A percentile compares a stretch with the other conserved stretches of the same genome.
These are phyloP conservation scores for Lunasporangiospora selenospora DNA, from an alignment of 192 early-diverging fungal species.

Conservation along the genomic window DNA sequence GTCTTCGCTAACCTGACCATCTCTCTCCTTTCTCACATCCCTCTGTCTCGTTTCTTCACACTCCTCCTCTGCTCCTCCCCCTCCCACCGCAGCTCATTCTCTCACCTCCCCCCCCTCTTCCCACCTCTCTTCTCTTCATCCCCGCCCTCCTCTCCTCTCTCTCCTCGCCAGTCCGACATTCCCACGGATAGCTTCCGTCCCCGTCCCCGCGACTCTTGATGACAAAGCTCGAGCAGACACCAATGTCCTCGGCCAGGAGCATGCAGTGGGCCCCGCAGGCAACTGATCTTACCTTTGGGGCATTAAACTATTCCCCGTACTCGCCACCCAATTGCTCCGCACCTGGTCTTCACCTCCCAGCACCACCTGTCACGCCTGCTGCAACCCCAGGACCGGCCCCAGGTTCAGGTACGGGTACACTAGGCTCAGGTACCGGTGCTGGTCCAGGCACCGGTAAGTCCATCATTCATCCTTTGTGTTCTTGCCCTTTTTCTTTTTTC, in stretches of 20 bases:
- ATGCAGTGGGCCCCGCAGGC: slow-evolving; percentile 40
- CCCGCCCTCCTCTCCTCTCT: background rate
- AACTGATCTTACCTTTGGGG: slow-evolving; percentile 16
- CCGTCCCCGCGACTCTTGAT: too few species aligned
- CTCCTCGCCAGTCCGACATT: background rate
- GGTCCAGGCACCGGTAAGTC: too few species aligned
- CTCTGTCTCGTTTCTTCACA: slow-evolving; percentile 1
- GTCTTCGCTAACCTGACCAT: too few species aligned
- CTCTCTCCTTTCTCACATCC: background rate
- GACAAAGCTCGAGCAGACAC: slow-evolving; percentile 44
- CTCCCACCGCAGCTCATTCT: background rate
- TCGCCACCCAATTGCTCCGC: slow-evolving; percentile 1
- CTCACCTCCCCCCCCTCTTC: background rate
- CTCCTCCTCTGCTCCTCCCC: background rate
- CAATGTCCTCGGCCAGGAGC: slow-evolving; percentile 31
- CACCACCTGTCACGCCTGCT: background rate
- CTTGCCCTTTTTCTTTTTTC: too few species aligned
- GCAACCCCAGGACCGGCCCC: background rate
- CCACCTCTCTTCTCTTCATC: background rate
- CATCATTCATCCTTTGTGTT: too few species aligned
- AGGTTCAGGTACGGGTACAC: slow-evolving; percentile 7
- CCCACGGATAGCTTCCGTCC: background rate
- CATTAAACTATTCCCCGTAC: slow-evolving; percentile 33
- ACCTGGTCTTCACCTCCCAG: background rate
- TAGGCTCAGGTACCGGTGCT: slow-evolving; percentile 19